These are phyloP conservation scores for Monotropa hypopitys DNA, from an alignment of 179 eudicot genomes.

Conservation along the genomic window DNA sequence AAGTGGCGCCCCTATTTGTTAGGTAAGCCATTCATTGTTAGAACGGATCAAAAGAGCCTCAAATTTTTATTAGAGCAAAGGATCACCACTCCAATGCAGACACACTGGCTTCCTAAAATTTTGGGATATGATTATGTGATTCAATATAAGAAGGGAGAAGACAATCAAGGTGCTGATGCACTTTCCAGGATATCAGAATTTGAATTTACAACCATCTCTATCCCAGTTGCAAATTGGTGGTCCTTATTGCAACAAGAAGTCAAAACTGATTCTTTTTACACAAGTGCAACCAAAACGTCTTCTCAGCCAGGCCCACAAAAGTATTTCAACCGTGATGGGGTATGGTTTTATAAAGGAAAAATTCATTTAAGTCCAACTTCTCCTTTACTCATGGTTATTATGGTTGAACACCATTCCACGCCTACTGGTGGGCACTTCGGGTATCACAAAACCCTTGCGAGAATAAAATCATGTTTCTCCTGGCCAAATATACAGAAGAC, in stretches of 20 bases:
- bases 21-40: not conserved
- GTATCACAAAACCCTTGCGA: no score
- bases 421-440: not conserved
- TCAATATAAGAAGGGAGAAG: not conserved
- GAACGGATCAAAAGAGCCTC: not conserved
- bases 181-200: not conserved
- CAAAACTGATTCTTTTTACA: not conserved
- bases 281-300: not conserved
- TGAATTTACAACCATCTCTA: not conserved
- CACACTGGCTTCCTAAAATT: not conserved
- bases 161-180: not conserved
- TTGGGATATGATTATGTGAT: not conserved
- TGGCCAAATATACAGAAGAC: not conserved
- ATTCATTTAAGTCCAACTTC: no score
- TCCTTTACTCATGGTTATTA: no score
- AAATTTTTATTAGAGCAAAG: not conserved
- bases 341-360: not conserved
- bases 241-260: not conserved
- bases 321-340: not conserved
- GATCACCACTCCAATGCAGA: not conserved
- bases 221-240: not conserved
- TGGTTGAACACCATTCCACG: no score
- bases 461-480: constrained; percentile 1
- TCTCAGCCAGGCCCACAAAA: not conserved
- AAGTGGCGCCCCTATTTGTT: not conserved